Evolutionary conservation across 2,329 filamentous ascomycete species (phyloP).

Genomic region (Neonectria neomacrospora): DNA sequence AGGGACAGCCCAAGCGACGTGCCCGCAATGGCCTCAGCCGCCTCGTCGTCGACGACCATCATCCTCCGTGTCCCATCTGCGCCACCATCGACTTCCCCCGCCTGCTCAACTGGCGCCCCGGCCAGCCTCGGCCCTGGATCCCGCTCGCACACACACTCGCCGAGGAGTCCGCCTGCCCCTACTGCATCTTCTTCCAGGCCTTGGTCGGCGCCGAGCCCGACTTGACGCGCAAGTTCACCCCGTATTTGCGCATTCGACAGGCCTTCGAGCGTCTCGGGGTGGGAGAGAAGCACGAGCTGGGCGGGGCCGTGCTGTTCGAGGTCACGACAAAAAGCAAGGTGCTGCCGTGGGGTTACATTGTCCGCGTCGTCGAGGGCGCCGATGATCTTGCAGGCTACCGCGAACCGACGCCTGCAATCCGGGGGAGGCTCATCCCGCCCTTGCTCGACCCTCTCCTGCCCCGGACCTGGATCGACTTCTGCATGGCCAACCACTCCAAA

Average conservation of each 20-base stretch:
- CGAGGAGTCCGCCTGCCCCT: conserved; percentile 48
- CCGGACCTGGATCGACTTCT: conserved; percentile 51
- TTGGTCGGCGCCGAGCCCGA: conserved; percentile 47
- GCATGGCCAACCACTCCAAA: conserved; percentile 45
- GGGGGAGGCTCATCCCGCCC: conserved; percentile 48
- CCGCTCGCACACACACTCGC: conserved; percentile 48
- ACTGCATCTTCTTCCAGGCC: conserved; percentile 53
- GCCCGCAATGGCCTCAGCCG: conserved; percentile 45
- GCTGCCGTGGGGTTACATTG: conserved; percentile 52
- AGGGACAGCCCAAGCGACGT: conserved; percentile 36
- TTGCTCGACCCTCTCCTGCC: conserved; percentile 46
- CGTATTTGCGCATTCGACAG: conserved; percentile 52
- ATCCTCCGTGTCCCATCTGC: conserved; percentile 48
- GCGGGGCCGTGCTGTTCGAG: conserved; percentile 50
- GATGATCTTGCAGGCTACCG: conserved; percentile 39
- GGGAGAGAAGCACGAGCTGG: conserved; percentile 51
- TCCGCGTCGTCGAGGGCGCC: conserved; percentile 45
- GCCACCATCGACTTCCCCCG: conserved; percentile 51
- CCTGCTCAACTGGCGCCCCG: conserved; percentile 51
- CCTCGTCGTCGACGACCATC: conserved; percentile 45
- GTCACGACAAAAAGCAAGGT: conserved; percentile 51
- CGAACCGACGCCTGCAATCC: conserved; percentile 38
- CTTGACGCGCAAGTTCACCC: conserved; percentile 49
- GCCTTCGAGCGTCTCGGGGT: conserved; percentile 53
- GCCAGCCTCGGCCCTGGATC: conserved; percentile 52